These are phyloP conservation scores for Zygoascus tannicola DNA, from an alignment of 805 yeast genomes.

Conservation along the genomic window DNA sequence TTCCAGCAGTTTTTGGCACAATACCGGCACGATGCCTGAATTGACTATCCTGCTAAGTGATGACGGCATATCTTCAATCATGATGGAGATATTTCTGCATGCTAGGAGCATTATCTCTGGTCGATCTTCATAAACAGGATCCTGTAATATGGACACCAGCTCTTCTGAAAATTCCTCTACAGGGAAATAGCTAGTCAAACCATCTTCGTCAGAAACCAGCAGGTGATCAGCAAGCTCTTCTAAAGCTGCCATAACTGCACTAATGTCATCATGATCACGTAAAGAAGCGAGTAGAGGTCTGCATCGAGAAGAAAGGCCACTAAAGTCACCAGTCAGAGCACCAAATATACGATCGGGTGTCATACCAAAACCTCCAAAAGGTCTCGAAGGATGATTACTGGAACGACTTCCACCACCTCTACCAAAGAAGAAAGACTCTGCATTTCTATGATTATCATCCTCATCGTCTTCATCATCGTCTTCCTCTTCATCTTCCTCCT, in stretches of 20 bases:
- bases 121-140: conserved; percentile 49
- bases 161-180: conserved; percentile 44
- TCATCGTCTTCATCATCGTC: conserved; percentile 10
- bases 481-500: conserved; percentile 19
- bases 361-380: conserved; percentile 7
- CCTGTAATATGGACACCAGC: conserved; percentile 49
- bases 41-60: conserved; percentile 53
- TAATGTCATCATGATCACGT: conserved; percentile 23
- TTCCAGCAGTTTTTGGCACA: conserved; percentile 59
- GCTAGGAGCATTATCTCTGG: conserved; percentile 76
- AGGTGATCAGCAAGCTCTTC: conserved; percentile 28
- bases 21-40: conserved; percentile 54
- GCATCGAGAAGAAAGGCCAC: conserved; percentile 22
- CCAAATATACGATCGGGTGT: conserved; percentile 13
- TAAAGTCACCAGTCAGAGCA: conserved; percentile 18
- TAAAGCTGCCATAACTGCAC: conserved; percentile 24
- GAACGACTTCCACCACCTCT: conserved; percentile 6
- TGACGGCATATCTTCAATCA: conserved; percentile 65
- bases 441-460: conserved; percentile 4
- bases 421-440: conserved; percentile 8
- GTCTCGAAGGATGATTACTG: conserved; percentile 2
- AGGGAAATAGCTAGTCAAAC: conserved; percentile 37
- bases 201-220: conserved; percentile 27
- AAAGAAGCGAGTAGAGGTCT: conserved; percentile 17
- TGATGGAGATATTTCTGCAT: conserved; percentile 73